phyloP scores from a whole-genome alignment of 768 basidiomycete genomes.

The Mycena filopes region DNA sequence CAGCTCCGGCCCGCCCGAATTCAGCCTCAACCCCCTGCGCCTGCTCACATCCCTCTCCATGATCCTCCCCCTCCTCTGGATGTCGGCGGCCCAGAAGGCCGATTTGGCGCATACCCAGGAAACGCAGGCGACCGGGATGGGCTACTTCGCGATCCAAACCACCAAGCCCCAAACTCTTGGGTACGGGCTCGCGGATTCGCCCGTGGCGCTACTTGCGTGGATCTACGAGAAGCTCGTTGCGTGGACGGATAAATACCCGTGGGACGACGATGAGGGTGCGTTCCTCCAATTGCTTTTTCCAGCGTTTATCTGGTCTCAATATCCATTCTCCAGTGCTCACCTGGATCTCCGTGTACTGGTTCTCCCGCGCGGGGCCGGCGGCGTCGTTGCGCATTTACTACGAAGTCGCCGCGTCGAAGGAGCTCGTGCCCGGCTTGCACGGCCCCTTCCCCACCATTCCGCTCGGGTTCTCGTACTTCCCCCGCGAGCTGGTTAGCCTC shows the following conservation, averaged over 20 bases:
- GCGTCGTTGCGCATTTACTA: constrained; percentile 19
- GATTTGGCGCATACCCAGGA: constrained; percentile 13
- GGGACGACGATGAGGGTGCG: constrained; percentile 23
- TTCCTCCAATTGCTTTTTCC: background rate
- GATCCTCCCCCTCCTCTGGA: constrained; percentile 11
- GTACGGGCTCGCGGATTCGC: constrained; percentile 56
- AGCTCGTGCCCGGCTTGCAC: background rate
- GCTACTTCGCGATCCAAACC: background rate
- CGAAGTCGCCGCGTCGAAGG: background rate
- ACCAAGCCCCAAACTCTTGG: constrained; percentile 38
- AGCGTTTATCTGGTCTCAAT: background rate
- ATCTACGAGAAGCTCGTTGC: constrained; percentile 35
- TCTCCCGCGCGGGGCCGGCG: constrained; percentile 15
- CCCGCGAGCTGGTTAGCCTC: background rate
- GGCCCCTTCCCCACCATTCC: background rate
- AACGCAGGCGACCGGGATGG: constrained; percentile 26
- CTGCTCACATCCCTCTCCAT: constrained; percentile 1
- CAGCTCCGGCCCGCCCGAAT: too few relatives aligned
- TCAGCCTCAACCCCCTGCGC: constrained; percentile 18
- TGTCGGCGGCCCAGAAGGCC: constrained; percentile 35
- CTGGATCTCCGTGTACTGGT: constrained; percentile 18
- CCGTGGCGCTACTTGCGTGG: constrained; percentile 53
- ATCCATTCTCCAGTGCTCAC: constrained; percentile 6
- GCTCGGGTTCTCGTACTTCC: constrained; percentile 9
- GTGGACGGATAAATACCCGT: constrained; percentile 20